Conservation (phyloP, 2,329 filamentous ascomycete species). For the Epichloe uncinata region DNA sequence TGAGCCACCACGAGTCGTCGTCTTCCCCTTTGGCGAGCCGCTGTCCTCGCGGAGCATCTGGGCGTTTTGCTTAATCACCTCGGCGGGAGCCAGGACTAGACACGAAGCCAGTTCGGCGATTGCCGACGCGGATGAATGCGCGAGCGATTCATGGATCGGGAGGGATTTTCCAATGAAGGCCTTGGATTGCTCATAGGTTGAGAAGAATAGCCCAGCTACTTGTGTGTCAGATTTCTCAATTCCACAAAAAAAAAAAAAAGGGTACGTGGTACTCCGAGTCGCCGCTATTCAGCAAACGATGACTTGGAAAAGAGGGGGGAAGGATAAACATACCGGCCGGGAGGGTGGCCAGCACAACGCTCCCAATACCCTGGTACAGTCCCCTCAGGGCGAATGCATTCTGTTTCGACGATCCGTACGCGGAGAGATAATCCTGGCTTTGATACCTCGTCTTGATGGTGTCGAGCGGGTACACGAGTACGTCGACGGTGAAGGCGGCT, state of each 20-base stretch:
- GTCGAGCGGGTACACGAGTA: constrained; percentile 77
- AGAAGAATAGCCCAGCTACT: constrained; percentile 74
- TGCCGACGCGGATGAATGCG: constrained; percentile 62
- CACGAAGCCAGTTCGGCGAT: constrained; percentile 75
- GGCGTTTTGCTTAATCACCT: constrained; percentile 88
- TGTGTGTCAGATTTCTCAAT: too few relatives aligned
- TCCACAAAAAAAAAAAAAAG: too few relatives aligned
- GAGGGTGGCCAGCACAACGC: constrained; percentile 73
- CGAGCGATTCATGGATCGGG: constrained; percentile 49
- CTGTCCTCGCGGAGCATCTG: constrained; percentile 51
- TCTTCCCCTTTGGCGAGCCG: constrained; percentile 7
- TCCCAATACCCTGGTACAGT: constrained; percentile 77
- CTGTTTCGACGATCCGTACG: constrained; percentile 46
- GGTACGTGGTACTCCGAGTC: too few relatives aligned
- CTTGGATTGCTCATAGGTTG: constrained; percentile 73
- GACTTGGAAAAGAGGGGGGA: neutral
- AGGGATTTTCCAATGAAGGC: constrained; percentile 39
- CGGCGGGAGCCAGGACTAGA: constrained; percentile 73
- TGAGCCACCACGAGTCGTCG: constrained; percentile 9
- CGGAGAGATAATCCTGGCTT: constrained; percentile 57
- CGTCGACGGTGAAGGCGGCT: constrained; percentile 74
- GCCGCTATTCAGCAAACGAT: neutral
- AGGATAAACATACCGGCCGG: constrained; percentile 50
- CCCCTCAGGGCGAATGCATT: constrained; percentile 49
- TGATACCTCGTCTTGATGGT: constrained; percentile 82